Percentiles rank a stretch among this genome's conserved stretches.
phyloP scores from a whole-genome alignment of 768 basidiomycete species.

The Lactarius quietus region DNA sequence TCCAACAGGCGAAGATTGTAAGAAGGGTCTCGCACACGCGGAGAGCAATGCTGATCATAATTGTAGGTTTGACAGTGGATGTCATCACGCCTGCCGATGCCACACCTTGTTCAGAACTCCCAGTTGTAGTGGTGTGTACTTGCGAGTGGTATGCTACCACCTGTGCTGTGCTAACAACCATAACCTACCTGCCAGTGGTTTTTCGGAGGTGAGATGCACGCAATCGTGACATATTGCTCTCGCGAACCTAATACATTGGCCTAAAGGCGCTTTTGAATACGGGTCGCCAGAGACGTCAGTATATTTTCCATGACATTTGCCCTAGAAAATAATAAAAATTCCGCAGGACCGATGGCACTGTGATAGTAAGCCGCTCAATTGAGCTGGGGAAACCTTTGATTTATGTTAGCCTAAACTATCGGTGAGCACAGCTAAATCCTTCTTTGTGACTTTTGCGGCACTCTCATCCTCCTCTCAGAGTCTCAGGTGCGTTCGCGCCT shows the following conservation, averaged over 20 bases:
- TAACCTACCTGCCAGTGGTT: constrained; percentile 26
- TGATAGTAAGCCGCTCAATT: constrained; percentile 28
- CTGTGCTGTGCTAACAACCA: neutral
- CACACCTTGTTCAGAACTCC: constrained; percentile 16
- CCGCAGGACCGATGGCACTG: neutral
- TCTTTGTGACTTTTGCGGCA: neutral
- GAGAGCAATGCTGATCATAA: neutral
- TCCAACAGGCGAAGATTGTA: constrained; percentile 25
- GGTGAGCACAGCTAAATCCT: constrained; percentile 4
- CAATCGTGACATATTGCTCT: neutral
- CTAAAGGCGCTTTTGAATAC: neutral
- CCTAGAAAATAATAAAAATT: neutral
- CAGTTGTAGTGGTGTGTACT: constrained; percentile 28
- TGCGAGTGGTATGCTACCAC: neutral
- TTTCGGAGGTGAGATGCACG: constrained; percentile 20
- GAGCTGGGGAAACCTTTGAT: constrained; percentile 26
- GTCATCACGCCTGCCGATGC: constrained; percentile 22
- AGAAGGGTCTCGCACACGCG: neutral
- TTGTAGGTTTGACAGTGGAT: constrained; percentile 28
- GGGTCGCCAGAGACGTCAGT: neutral
- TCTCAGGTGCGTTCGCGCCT: constrained; percentile 7
- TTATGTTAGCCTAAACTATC: constrained; percentile 31
- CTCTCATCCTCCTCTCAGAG: neutral
- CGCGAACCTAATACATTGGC: neutral
- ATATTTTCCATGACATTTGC: no score